These are phyloP conservation scores for Colletotrichum euphorbiae DNA, from an alignment of 2,329 filamentous ascomycete species.

Conservation along the genomic window DNA sequence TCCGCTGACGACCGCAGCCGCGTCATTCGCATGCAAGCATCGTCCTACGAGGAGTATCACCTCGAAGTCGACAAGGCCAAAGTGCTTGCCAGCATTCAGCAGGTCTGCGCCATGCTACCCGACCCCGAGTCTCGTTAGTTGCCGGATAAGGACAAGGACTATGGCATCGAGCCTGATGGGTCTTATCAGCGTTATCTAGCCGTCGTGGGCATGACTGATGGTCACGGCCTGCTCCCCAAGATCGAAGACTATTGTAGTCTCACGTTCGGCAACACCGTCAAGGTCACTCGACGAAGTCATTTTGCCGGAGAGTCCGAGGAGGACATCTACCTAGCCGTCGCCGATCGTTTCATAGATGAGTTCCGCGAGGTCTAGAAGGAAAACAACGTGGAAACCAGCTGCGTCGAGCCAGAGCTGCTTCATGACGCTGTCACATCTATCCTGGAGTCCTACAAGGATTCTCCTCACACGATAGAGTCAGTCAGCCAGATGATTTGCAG, in stretches of 20 bases:
- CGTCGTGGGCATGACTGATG: neutral
- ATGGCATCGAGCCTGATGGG: neutral
- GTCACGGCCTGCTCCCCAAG: neutral
- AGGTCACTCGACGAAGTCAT: neutral
- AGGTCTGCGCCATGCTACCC: slow-evolving; percentile 11
- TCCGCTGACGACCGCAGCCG: neutral
- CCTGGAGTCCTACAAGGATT: too few relatives aligned
- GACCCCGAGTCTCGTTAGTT: slow-evolving; percentile 2
- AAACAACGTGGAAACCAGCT: too few relatives aligned
- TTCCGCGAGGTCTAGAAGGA: too few relatives aligned
- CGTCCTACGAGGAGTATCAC: neutral
- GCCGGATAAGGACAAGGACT: neutral
- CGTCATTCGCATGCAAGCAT: slow-evolving; percentile 9
- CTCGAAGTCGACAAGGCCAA: neutral
- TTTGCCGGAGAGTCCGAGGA: neutral
- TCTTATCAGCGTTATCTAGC: slow-evolving; percentile 7
- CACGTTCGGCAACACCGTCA: neutral
- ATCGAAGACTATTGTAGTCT: neutral
- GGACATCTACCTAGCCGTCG: neutral
- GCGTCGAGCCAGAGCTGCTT: too few relatives aligned
- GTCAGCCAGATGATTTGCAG: too few relatives aligned
- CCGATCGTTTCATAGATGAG: too few relatives aligned
- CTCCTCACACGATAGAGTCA: too few relatives aligned
- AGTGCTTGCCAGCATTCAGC: neutral
- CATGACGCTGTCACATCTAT: too few relatives aligned